Conservation (phyloP, 805 yeast genomes). For the Wickerhamomyces chaumierensis region DNA sequence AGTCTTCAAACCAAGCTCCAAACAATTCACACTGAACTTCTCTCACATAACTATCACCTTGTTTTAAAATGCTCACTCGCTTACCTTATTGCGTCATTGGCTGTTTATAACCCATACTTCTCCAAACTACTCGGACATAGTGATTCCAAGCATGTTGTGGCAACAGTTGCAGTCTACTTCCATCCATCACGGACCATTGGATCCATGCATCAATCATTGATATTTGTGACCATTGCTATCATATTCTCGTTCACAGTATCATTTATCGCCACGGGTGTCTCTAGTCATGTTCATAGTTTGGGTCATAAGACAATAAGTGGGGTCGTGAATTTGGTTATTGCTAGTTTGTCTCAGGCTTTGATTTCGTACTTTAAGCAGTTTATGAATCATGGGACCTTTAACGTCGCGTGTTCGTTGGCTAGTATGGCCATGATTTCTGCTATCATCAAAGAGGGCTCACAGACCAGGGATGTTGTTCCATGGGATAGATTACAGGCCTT, state of each 20-base stretch:
- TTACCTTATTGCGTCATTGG: conserved; percentile 61
- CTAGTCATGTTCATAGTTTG: conserved; percentile 31
- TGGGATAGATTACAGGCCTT: conserved; percentile 40
- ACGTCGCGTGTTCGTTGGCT: conserved; percentile 72
- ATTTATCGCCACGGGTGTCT: conserved; percentile 36
- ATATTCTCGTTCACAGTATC: conserved; percentile 43
- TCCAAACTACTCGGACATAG: conserved; percentile 45
- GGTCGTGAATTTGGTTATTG: conserved; percentile 40
- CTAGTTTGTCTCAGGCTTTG: conserved; percentile 47
- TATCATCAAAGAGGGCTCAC: conserved; percentile 62
- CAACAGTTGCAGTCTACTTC: conserved; percentile 77
- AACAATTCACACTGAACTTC: too few relatives aligned
- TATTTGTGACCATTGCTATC: conserved; percentile 47
- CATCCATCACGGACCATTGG: conserved; percentile 76
- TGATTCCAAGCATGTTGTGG: conserved; percentile 71
- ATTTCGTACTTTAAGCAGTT: conserved; percentile 62
- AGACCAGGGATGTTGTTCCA: conserved; percentile 48
- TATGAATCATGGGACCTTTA: conserved; percentile 57
- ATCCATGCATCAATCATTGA: conserved; percentile 63
- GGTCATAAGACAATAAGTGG: conserved; percentile 40
- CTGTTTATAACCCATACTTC: conserved; percentile 47
- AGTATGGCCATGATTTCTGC: conserved; percentile 62
- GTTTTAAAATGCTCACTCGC: conserved; percentile 65
- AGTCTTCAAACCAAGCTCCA: too few relatives aligned
- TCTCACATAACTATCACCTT: conserved; percentile 7